Base-by-base conservation (phyloP, 73 alveolate species). In the Paramecium biaurelia region DNA sequence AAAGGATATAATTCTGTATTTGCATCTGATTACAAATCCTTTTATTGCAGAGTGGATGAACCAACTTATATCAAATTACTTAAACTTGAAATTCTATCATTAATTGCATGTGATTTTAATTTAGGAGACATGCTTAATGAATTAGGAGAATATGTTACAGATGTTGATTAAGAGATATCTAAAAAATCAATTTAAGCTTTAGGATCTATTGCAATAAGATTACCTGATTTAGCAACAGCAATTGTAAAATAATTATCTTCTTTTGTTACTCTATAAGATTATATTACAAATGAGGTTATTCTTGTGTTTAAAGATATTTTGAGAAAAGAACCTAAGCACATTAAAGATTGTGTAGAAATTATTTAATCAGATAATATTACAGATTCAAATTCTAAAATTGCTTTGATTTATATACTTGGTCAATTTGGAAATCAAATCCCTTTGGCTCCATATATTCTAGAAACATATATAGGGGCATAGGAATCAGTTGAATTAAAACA, bases 21-120 rank as follows among this genome's bases (percentile, higher is more conserved):
- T 93, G 96, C 95, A 49, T 89, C 93, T 43, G 99, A 97, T 85
- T 98, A 95, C 92, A 98, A 98, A 93, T 96, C 97, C 63, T 98
- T 98, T 94, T 98, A 96, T 95, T 96, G 98, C 41, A 98, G 97
- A 95, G 97, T 96, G 82, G 99, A 98, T 87, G 99, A 98, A 92
- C 99, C 99, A 23, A 85, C 97, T 20, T 98, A 97, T 84, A 97
- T 97, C 68, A 97, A 97, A 94, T 96, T 95, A 93, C 74, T 98
- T 67, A 98, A 98, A 93, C 95, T 98, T 45, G 99, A 98, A 92
- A 96, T 98, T 20, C 67, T 95, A 7, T 92, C 98, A 9, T 84
- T 90, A n/a, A 92, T 93, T 12, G 96, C 94, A 43, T 45, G 93
- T 47, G 97, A 93, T 11, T 92, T 70, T 70, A 94, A 93, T 79